phyloP scores from a whole-genome alignment of 164 flowering plant genomes.

The Santalum album region DNA sequence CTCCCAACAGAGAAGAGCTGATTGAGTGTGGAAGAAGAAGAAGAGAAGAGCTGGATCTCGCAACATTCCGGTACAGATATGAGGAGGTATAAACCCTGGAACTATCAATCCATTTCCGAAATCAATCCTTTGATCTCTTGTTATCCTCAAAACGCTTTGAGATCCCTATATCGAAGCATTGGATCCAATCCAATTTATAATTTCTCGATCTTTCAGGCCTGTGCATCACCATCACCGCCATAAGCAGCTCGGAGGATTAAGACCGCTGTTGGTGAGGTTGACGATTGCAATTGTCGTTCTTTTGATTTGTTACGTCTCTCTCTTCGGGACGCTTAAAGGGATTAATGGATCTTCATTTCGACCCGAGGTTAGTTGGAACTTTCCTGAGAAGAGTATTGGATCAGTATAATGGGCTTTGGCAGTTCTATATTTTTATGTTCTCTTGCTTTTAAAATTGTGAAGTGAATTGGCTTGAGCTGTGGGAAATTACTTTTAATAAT shows the following conservation, averaged over 20 bases:
- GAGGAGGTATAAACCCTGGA: background rate
- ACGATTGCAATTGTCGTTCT: conserved; percentile 26
- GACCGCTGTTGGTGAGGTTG: conserved; percentile 19
- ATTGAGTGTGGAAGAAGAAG: background rate
- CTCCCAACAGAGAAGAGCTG: too few relatives aligned
- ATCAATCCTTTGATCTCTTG: background rate
- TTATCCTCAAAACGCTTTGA: background rate
- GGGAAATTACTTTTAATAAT: too few relatives aligned
- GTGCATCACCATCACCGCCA: background rate
- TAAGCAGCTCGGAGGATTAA: conserved; percentile 17
- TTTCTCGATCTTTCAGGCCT: background rate
- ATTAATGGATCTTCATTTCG: background rate
- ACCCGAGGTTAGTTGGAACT: conserved; percentile 20
- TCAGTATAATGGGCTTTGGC: too few relatives aligned
- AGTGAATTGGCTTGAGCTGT: too few relatives aligned
- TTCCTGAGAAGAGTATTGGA: too few relatives aligned
- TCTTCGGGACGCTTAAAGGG: conserved; percentile 16
- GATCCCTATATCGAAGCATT: background rate
- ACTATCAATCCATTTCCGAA: background rate
- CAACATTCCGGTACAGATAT: background rate
- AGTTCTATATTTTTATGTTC: too few relatives aligned
- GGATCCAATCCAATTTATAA: too few relatives aligned
- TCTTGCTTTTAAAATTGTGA: too few relatives aligned
- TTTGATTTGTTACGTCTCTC: conserved; percentile 28
- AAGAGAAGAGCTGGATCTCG: background rate